phyloP scores from a whole-genome alignment of 2,329 filamentous ascomycete genomes.

The Neoascochyta sp. region DNA sequence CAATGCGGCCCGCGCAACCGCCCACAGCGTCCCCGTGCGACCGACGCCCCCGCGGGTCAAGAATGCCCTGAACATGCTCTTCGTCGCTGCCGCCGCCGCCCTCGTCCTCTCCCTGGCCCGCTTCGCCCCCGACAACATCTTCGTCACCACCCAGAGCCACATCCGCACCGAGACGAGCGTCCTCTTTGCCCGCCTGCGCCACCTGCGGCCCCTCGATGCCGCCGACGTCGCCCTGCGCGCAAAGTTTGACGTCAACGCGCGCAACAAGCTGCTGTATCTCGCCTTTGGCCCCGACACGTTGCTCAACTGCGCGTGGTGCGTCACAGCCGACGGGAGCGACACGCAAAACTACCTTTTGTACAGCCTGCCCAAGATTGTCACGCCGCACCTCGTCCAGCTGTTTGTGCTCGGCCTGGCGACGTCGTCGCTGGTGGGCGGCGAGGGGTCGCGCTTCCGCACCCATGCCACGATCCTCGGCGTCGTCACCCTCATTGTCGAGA shows the following conservation, averaged over 20 bases:
- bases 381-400: slow-evolving; percentile 79
- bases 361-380: slow-evolving; percentile 66
- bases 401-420: slow-evolving; percentile 69
- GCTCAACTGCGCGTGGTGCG: slow-evolving; percentile 77
- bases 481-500: slow-evolving; percentile 59
- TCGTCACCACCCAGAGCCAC: slow-evolving; percentile 70
- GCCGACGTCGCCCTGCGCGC: slow-evolving; percentile 63
- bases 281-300: slow-evolving; percentile 74
- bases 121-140: slow-evolving; percentile 77
- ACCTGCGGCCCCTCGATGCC: slow-evolving; percentile 56
- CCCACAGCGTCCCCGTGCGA: slow-evolving; percentile 49
- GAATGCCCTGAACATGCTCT: slow-evolving; percentile 60
- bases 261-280: slow-evolving; percentile 76
- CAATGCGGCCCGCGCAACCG: slow-evolving; percentile 49
- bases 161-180: slow-evolving; percentile 82
- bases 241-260: slow-evolving; percentile 58
- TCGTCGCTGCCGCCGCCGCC: slow-evolving; percentile 51
- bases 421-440: slow-evolving; percentile 61
- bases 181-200: slow-evolving; percentile 70
- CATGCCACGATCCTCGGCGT: slow-evolving; percentile 63
- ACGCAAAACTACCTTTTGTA: slow-evolving; percentile 73
- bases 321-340: slow-evolving; percentile 55
- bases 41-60: slow-evolving; percentile 53
- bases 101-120: slow-evolving; percentile 62
- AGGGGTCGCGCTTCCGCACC: slow-evolving; percentile 65